Conservation (phyloP, 805 yeast species). For the Zygosaccharomyces bailii region DNA sequence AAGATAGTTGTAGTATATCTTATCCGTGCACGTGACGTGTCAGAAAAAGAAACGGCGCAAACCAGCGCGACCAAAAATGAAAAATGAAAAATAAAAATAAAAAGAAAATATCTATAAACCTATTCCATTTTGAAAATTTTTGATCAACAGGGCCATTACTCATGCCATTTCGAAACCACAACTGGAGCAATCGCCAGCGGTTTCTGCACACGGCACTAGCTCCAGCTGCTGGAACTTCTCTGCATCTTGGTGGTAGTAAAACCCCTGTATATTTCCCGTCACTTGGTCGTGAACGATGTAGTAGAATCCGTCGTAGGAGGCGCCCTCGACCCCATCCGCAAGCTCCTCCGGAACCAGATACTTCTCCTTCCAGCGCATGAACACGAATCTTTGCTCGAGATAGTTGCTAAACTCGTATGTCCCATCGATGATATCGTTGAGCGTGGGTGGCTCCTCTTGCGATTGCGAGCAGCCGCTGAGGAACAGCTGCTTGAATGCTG, state of each 20-base stretch:
- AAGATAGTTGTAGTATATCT: background rate
- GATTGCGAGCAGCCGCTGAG: conserved; percentile 8
- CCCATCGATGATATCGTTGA: conserved; percentile 21
- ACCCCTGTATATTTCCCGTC: conserved; percentile 73
- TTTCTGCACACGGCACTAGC: conserved; percentile 36
- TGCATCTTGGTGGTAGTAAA: conserved; percentile 76
- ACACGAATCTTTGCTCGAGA: conserved; percentile 49
- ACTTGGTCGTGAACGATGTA: conserved; percentile 77
- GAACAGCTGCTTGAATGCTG: conserved; percentile 40
- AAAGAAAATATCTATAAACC: background rate
- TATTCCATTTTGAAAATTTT: background rate
- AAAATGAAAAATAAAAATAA: background rate
- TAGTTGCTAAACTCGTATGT: conserved; percentile 31
- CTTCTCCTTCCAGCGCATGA: conserved; percentile 94
- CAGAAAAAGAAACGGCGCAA: no score
- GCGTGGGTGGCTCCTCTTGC: conserved; percentile 10
- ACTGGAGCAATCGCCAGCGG: conserved; percentile 15
- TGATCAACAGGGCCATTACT: background rate
- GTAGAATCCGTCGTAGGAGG: conserved; percentile 90
- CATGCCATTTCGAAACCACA: conserved; percentile 27
- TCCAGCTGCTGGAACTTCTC: conserved; percentile 75
- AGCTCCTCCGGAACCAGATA: conserved; percentile 79
- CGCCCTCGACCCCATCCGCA: conserved; percentile 47
- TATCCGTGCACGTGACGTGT: no score
- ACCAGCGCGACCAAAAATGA: no score